Evolutionary conservation across 148 eudicot genomes (phyloP), one percentile per base, ranked within the genome.

Genomic region (Pouteria glomerata): DNA sequence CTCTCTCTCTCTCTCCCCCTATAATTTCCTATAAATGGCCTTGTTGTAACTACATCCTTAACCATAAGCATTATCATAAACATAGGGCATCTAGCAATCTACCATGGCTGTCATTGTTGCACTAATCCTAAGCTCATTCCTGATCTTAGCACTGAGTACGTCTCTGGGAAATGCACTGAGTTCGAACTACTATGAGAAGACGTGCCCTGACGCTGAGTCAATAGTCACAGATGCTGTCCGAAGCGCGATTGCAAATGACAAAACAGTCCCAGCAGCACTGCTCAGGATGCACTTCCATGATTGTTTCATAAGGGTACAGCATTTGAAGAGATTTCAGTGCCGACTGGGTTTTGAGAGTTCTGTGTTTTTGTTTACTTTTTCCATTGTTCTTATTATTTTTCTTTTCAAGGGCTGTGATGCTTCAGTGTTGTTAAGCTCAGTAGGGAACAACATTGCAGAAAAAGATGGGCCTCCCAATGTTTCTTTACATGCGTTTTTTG

Each of bases 251-350:
- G 27, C 35, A 1, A 79, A 64, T 12, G 93, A 92, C 74, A 81
- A 82, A 21, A 90, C 87, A 1, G 91, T 85, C 68, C 88, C 98
- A 10, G 98, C 98, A 1, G 88, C 91, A 24, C 71, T 92, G 45
- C 93, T 92, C 51, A 82, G 96, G 39, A 78, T 92, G 98, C 98
- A 92, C 70, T 92, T 92, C 84, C 98, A 92, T 57, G 98, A 92
- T 66, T 92, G 98, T 67, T 92, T 92, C 82, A 68, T 92, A 30
- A 81, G 98, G 93, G 98, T 90, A 86, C 29, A 12, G 3, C 14
- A 60, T 27, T 44, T 16, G 19, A 47, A 6, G 2, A 14, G 23
- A 13, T 57, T 15, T 27, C 8, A 15, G 37, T 21, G 1, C 50
- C 48, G 8, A 53, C 23, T 14, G 48, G 23, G 16, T 62, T 26